Base-by-base conservation (phyloP, 495 filamentous ascomycete genomes). In the Darksidea phi region DNA sequence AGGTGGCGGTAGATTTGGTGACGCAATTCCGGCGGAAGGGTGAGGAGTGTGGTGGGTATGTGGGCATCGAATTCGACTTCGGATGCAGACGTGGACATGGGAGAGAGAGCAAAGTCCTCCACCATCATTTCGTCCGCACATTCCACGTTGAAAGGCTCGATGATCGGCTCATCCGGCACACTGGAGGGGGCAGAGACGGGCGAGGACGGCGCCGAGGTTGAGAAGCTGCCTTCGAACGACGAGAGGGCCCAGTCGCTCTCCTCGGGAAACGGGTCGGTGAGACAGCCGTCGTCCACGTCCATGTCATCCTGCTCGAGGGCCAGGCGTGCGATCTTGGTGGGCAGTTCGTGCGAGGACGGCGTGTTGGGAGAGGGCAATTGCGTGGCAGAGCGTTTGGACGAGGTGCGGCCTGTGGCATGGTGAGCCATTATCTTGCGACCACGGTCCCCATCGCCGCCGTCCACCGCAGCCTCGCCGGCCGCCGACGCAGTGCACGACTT, bases 21-120 rank as follows among this genome's bases (percentile, higher is more conserved):
- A 15, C 66, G 60, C n/a, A 68, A 32, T 43, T 68, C 66, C 6
- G 66, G 66, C 1, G 66, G 66, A 13, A 68, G 66, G 26, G 56
- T 60, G 46, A 48, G 43, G 49, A 68, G 36, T 25, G 52, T 57
- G 0, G 32, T 45, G 11, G 54, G 24, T 23, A 47, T 34, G 48
- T 21, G 46, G 55, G 1, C 8, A 24, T 17, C 20, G 54, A 36
- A 32, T 32, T 32, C 4, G 28, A 32, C 28, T 32, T 32, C 28
- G 28, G 28, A 10, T 32, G 28, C 28, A 10, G 28, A 23, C 54
- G 46, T 1, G 11, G 53, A 32, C 8, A 28, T 21, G 23, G 54
- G 43, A 3, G 38, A 23, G 20, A 28, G 47, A 6, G 48, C 48
- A 43, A 48, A 11, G 43, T 48, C 45, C 32, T 48, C 55, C 5